Percentiles rank a stretch among this genome's conserved stretches.
Evolutionary conservation across 139 green algal species (phyloP).

Genomic region (Penium margaritaceum): DNA sequence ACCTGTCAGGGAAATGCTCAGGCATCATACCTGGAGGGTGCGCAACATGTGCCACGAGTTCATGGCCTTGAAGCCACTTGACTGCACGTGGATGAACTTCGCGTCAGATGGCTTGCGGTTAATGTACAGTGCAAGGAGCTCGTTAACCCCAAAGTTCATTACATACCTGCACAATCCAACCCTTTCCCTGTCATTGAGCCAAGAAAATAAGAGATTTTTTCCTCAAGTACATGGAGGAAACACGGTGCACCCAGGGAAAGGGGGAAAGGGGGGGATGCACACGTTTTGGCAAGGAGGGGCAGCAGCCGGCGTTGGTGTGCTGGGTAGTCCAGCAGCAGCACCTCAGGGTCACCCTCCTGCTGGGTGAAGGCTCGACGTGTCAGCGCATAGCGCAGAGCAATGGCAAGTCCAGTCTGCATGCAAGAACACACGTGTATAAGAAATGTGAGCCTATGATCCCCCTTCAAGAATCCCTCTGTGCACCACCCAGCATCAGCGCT

Average conservation of each 20-base stretch:
- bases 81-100: constrained; percentile 75
- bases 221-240: neutral
- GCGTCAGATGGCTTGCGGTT: constrained; percentile 8
- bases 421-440: no score
- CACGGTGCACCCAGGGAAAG: neutral
- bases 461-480: no score
- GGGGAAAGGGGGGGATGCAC: neutral
- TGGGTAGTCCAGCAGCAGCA: constrained; percentile 71
- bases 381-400: constrained; percentile 35
- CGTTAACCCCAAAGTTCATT: neutral
- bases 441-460: no score
- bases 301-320: constrained; percentile 79
- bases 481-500: no score
- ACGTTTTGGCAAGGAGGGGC: constrained; percentile 59
- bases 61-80: constrained; percentile 72
- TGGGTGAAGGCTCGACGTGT: constrained; percentile 23
- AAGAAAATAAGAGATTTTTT: neutral
- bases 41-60: constrained; percentile 69
- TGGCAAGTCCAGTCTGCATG: constrained; percentile 32
- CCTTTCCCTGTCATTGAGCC: neutral
- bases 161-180: neutral
- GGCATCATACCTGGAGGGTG: no score
- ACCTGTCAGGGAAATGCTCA: no score
- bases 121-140: neutral
- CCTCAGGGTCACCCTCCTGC: constrained; percentile 14